Percentiles rank a stretch among this genome's conserved stretches.
Evolutionary conservation across 2,329 filamentous ascomycete genomes (phyloP).

Genomic region (Fusarium avenaceum): DNA sequence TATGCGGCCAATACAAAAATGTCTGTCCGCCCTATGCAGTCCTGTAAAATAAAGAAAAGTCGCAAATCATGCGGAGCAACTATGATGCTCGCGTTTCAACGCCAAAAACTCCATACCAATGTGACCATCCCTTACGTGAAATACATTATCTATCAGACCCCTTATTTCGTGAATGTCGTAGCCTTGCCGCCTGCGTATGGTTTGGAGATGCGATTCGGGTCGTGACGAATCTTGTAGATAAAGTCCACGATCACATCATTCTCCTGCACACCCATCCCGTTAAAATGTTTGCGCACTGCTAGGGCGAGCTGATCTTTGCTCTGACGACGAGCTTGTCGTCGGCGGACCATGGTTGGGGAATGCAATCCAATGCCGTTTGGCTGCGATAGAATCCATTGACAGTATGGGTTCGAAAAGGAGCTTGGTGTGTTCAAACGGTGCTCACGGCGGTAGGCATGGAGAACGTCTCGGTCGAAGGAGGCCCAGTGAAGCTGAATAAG

Average conservation of each 20-base stretch:
- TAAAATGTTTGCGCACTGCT: conserved; percentile 85
- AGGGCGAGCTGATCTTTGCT: conserved; percentile 79
- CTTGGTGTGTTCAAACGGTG: conserved; percentile 79
- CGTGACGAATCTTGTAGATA: conserved; percentile 73
- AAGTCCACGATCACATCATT: conserved; percentile 86
- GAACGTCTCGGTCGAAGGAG: conserved; percentile 73
- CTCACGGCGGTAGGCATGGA: conserved; percentile 81
- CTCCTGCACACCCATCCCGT: conserved; percentile 81
- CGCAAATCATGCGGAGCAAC: conserved; percentile 24
- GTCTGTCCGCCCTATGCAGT: conserved; percentile 28
- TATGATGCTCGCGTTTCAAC: conserved; percentile 28
- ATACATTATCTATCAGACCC: conserved; percentile 3
- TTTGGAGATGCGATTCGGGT: conserved; percentile 49
- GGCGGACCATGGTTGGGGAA: conserved; percentile 81
- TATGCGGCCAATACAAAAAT: conserved; percentile 35
- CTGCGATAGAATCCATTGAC: conserved; percentile 72
- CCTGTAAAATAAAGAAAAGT: conserved; percentile 22
- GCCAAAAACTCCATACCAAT: conserved; percentile 42
- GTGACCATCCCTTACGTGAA: conserved; percentile 25
- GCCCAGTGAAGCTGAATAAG: conserved; percentile 72
- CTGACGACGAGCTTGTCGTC: conserved; percentile 74
- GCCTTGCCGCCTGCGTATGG: conserved; percentile 29
- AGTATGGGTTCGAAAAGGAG: conserved; percentile 75
- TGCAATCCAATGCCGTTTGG: conserved; percentile 75
- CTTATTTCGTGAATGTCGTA: conserved; percentile 32